Evolutionary conservation across 1,284 basidiomycete genomes (phyloP), one percentile per base, ranked within the genome.

Genomic region (Ceratobasidium sp.): DNA sequence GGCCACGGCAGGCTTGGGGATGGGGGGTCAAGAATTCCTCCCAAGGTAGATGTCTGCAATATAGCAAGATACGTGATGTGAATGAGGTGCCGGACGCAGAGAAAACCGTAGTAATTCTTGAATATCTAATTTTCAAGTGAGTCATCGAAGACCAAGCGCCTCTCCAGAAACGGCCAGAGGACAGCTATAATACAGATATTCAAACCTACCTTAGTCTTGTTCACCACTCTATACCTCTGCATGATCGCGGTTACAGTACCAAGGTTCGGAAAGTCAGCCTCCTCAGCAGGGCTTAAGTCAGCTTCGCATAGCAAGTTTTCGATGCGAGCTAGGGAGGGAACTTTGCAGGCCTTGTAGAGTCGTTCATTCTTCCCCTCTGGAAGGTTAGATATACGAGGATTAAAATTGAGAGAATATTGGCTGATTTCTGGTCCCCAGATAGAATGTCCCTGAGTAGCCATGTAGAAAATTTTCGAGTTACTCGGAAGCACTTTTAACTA

Each of bases 61-160:
- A 66, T 33, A 28, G 13, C 44, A 15, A 66, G 26, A 48, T 46
- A 48, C 26, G n/a, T 66, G 17, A 50, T 66, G 28, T 66, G 46
- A 23, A 50, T 23, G n/a, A 66, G 38, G 46, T 42, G 20, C 5
- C 64, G 64, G 28, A 66, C 26, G 28, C 64, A 46, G 10, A 66
- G 46, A 28, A 48, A 66, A 9, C 64, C 64, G 23, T 66, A 66
- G 44, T 66, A 66, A n/a, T 66, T 28, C 26, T 66, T 50, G 20
- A 66, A 66, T 5, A 66, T 28, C 64, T 66, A 28, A 3, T 5
- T 23, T 23, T 57, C 54, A 28, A 28, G 26, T 26, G n/a, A 6
- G 54, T 26, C 26, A 17, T 10, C 10, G 4, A 4, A 33, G 33
- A 4, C 33, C 33, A 33, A 33, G 1, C 17, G 12, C 26, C 13